These are phyloP conservation scores for Dictyostelium purpureum DNA, from an alignment of 78 protist species.

Conservation along the genomic window DNA sequence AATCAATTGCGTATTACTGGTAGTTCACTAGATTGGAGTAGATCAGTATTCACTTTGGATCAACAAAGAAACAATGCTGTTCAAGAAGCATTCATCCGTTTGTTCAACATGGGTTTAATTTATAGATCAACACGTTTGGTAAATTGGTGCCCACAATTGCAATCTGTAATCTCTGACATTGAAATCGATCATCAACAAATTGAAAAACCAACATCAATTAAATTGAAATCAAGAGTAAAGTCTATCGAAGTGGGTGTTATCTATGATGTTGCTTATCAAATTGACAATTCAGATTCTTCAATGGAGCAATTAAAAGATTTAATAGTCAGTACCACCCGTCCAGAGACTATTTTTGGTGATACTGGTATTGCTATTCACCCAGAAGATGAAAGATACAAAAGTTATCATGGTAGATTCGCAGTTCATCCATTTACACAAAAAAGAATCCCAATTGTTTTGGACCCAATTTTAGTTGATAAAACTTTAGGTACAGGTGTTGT, in stretches of 20 bases:
- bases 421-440: constrained; percentile 85
- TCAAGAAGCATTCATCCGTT: constrained; percentile 87
- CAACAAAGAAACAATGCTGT: constrained; percentile 79
- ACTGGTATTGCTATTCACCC: constrained; percentile 94
- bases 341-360: constrained; percentile 98
- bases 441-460: constrained; percentile 94
- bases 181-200: constrained; percentile 84
- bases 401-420: constrained; percentile 83
- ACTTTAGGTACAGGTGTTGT: constrained; percentile 95
- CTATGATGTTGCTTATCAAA: constrained; percentile 34
- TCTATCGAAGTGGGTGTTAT: constrained; percentile 79
- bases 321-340: constrained; percentile 94
- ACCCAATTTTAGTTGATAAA: constrained; percentile 92
- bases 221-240: constrained; percentile 21
- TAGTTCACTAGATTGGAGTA: constrained; percentile 94
- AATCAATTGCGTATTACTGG: constrained; percentile 86
- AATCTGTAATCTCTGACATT: constrained; percentile 95
- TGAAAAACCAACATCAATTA: constrained; percentile 14
- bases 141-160: constrained; percentile 92
- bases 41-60: constrained; percentile 91
- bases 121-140: constrained; percentile 87
- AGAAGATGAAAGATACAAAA: constrained; percentile 79
- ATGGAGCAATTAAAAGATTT: constrained; percentile 29
- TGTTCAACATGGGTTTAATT: constrained; percentile 77
- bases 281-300: neutral